Conservation (phyloP, 768 basidiomycete species). For the Kwoniella mangroviensis region DNA sequence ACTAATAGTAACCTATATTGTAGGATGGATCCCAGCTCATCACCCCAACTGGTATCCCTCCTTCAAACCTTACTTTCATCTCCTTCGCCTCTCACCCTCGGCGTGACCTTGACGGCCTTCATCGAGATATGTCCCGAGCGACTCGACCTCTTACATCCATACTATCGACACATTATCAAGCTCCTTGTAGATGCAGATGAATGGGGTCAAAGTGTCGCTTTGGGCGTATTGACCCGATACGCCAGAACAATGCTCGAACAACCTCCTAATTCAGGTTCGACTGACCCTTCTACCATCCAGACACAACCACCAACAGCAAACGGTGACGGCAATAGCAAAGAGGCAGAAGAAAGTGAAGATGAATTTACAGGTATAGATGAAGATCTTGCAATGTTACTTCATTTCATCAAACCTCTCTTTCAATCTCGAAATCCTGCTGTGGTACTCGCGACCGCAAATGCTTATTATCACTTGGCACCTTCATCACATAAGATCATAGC, state of each 20-base stretch:
- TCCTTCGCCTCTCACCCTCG: conserved; percentile 83
- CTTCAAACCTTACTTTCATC: conserved; percentile 63
- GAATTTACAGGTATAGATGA: conserved; percentile 63
- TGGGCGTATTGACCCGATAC: conserved; percentile 80
- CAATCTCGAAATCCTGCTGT: conserved; percentile 88
- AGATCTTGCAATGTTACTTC: conserved; percentile 75
- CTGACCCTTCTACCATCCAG: conserved; percentile 61
- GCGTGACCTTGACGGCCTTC: conserved; percentile 83
- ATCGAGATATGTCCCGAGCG: conserved; percentile 82
- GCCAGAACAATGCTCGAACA: conserved; percentile 75
- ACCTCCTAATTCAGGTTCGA: conserved; percentile 37
- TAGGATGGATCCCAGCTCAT: conserved; percentile 75
- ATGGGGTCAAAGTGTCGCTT: conserved; percentile 87
- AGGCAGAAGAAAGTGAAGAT: conserved; percentile 63
- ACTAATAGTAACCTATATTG: not conserved
- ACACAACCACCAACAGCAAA: conserved; percentile 16
- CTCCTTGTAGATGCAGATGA: conserved; percentile 91
- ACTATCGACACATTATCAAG: conserved; percentile 81
- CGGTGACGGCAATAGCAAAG: conserved; percentile 51
- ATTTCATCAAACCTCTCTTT: conserved; percentile 74
- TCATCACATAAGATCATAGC: conserved; percentile 38
- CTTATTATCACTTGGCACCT: conserved; percentile 75
- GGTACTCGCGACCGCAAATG: conserved; percentile 72
- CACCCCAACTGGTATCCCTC: conserved; percentile 65
- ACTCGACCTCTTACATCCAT: conserved; percentile 83